Base-by-base conservation (phyloP, 768 basidiomycete species). In the Naganishia kalamii region DNA sequence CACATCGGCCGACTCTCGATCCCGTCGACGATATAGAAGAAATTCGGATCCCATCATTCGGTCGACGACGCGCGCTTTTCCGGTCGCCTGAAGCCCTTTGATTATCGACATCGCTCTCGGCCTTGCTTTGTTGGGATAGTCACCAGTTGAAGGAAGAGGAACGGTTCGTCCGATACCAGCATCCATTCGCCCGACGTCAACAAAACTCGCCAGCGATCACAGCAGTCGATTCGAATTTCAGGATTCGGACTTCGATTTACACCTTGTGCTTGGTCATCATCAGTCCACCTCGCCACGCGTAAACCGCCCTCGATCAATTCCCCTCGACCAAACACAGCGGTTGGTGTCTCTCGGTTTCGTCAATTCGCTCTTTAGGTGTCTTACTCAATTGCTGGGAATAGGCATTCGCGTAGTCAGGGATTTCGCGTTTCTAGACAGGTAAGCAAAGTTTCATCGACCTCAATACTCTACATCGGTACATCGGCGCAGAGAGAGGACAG, bases 261-360 rank as follows among this genome's bases (percentile, higher is more conserved):
- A 12, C 19, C 37, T 4, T 40, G 54, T 57, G 54, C 54, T 57
- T 57, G 54, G 54, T 57, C 54, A 57, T 52, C 51, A 52, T 25
- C 54, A 57, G 35, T 44, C 35, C 21, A 32, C 51, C 51, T 52
- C 32, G 51, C 51, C 35, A 32, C 54, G 37, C 27, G 43, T 15
- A 6, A 10, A 15, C 19, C 19, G 43, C 7, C 37, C 10, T 17
- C 15, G 32, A 35, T 37, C n/a, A 7, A 29, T 57, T 37, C 35
- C 6, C 19, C 33, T 21, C 54, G 27, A 21, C 23, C 48, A 30
- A 17, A 21, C 19, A 40, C n/a, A 21, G 40, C 35, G 21, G 54
- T 57, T 40, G 54, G 54, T 57, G 23, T 25, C 51, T 11, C 11
- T 44, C 43, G 21, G 13, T 44, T 11, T n/a, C 43, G 17, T 40